phyloP scores from a whole-genome alignment of 1,139 yeast genomes.

The Wickerhamiella pararugosa region DNA sequence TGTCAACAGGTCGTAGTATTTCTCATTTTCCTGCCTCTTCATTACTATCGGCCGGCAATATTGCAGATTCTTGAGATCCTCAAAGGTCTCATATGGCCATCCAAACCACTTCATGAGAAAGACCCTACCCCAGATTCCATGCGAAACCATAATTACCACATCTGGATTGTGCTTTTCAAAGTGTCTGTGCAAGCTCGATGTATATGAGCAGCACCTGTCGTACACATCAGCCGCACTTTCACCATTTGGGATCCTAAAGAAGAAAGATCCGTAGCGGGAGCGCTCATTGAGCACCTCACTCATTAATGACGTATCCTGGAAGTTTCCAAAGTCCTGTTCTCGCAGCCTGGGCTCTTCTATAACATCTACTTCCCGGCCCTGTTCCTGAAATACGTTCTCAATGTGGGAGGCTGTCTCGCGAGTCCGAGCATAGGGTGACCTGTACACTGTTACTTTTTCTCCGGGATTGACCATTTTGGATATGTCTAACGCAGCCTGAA shows the following conservation, averaged over 20 bases:
- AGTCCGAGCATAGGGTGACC: conserved; percentile 73
- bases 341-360: conserved; percentile 81
- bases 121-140: conserved; percentile 88
- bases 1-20: conserved; percentile 21
- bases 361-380: conserved; percentile 33
- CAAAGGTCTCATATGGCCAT: conserved; percentile 85
- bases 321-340: conserved; percentile 77
- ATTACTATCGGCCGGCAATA: conserved; percentile 71
- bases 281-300: conserved; percentile 64
- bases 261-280: conserved; percentile 82
- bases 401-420: conserved; percentile 66
- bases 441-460: conserved; percentile 46
- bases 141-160: conserved; percentile 71
- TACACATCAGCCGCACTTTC: conserved; percentile 93
- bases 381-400: conserved; percentile 39
- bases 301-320: conserved; percentile 57
- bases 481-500: conserved; percentile 48
- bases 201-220: conserved; percentile 79
- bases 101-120: conserved; percentile 84
- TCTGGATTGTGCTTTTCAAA: conserved; percentile 52
- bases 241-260: conserved; percentile 81
- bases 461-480: conserved; percentile 36
- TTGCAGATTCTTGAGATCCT: conserved; percentile 62
- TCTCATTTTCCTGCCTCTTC: conserved; percentile 35
- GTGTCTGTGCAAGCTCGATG: conserved; percentile 71